Percentiles rank a stretch among this genome's conserved stretches.
phyloP scores from a whole-genome alignment of 2,329 filamentous ascomycete genomes.

The Xylaria sp. region DNA sequence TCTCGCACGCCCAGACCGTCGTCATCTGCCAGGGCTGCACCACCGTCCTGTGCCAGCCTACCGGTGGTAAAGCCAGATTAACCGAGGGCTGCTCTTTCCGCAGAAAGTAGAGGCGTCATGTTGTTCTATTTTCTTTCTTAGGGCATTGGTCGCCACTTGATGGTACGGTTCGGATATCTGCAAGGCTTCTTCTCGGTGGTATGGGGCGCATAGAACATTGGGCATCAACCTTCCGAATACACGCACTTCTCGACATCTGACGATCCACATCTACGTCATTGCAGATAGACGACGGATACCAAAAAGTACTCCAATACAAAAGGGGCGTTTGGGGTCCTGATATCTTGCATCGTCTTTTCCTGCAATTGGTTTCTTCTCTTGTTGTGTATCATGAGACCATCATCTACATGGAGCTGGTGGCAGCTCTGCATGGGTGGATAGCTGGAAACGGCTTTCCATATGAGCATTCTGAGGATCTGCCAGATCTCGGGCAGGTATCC shows the following conservation, averaged over 20 bases:
- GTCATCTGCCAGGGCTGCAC: constrained; percentile 99
- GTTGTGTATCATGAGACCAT: constrained; percentile 35
- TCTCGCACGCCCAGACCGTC: constrained; percentile 99
- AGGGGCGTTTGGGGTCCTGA: constrained; percentile 80
- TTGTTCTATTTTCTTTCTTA: constrained; percentile 53
- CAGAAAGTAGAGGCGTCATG: constrained; percentile 85
- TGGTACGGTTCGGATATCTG: constrained; percentile 66
- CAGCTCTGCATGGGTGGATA: constrained; percentile 61
- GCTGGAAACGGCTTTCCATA: constrained; percentile 64
- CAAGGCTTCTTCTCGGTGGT: constrained; percentile 54
- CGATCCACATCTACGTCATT: constrained; percentile 51
- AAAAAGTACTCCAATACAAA: constrained; percentile 60
- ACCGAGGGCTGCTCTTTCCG: constrained; percentile 99
- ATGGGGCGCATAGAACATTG: constrained; percentile 55
- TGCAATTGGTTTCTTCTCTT: constrained; percentile 55
- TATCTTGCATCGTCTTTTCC: constrained; percentile 72
- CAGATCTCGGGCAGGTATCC: constrained; percentile 27
- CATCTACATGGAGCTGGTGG: constrained; percentile 51
- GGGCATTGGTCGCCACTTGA: constrained; percentile 52
- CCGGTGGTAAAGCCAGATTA: constrained; percentile 97
- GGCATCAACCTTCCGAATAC: constrained; percentile 43
- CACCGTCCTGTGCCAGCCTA: constrained; percentile 99
- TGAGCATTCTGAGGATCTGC: constrained; percentile 54
- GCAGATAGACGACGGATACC: constrained; percentile 76
- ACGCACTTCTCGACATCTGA: constrained; percentile 42